Base-by-base conservation (phyloP, 208 protist species). In the Trypanosoma scelopori region DNA sequence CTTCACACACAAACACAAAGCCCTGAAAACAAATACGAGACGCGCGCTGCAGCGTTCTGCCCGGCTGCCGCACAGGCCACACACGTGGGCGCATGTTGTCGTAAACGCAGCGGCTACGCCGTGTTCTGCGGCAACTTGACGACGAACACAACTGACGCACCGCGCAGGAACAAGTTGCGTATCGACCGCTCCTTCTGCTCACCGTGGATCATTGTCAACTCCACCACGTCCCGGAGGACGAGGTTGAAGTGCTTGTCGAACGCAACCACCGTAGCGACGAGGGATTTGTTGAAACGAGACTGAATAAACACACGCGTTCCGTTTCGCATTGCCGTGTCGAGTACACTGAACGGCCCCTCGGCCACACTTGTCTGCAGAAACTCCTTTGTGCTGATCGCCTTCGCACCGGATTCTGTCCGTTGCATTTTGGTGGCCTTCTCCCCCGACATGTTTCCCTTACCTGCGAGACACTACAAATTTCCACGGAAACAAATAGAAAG, bases 161-260 rank as follows among this genome's bases (percentile, higher is more conserved):
- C 99, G 47, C 99, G 90, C 11, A 99, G 82, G 82, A 99, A 99
- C 72, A 99, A 92, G 64, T 99, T 99, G 39, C 73, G 78, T 60
- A 99, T 96, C 28, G 96, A 95, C 15, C 98, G 84, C 56, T 97
- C 87, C 66, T 96, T 96, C 70, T 98, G 94, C 43, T 98, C 98
- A 55, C 98, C 94, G 72, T 99, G 98, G 12, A 89, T 66, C 56
- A 74, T 76, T n/a, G 77, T 81, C 43, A 95, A 65, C 55, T 95
- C 89, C 18, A 80, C 76, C 0, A 91, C 89, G 45, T 91, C 81
- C n/a, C 79, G 79, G n/a, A 99, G 85, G 18, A 99, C 97, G 77
- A 99, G 96, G 76, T 99, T 99, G 72, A 98, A 99, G 84, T 99
- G 99, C 45, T 99, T 92, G 80, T 99, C 99, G 80, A 99, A 99